These are phyloP conservation scores for Aspergillus bertholletiae DNA, from an alignment of 495 filamentous ascomycete genomes.

Conservation along the genomic window DNA sequence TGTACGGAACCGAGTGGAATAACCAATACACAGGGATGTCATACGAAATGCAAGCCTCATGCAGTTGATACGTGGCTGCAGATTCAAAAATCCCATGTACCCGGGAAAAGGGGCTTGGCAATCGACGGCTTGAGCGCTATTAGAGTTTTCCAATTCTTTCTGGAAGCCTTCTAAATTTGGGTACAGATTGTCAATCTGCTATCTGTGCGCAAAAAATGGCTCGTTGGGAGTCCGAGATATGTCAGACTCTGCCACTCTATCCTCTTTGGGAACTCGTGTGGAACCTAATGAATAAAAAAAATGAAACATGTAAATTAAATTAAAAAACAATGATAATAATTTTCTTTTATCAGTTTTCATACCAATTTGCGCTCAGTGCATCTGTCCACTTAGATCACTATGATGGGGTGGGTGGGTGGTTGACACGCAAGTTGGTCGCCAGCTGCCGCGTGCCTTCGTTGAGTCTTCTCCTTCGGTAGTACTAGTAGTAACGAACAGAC, in stretches of 20 bases:
- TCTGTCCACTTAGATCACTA: background rate
- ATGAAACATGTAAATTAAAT: no score
- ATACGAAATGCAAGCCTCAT: background rate
- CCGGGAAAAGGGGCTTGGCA: background rate
- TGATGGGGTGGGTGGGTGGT: background rate
- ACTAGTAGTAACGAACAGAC: background rate
- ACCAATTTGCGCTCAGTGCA: background rate
- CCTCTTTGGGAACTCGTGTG: background rate
- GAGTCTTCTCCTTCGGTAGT: background rate
- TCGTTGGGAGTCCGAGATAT: background rate
- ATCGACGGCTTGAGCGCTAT: constrained; percentile 4
- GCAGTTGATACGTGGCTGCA: background rate
- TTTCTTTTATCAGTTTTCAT: background rate
- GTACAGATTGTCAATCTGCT: background rate
- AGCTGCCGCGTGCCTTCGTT: background rate
- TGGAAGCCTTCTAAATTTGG: constrained; percentile 15
- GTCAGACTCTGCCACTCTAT: background rate
- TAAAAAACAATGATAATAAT: no score
- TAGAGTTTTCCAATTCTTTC: constrained; percentile 9
- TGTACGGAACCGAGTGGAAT: background rate
- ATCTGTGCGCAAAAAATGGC: constrained; percentile 2
- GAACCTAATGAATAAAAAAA: background rate
- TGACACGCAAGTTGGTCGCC: background rate
- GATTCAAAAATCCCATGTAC: background rate
- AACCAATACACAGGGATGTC: background rate